These are phyloP conservation scores for Mycena citricolor DNA, from an alignment of 1,284 basidiomycete genomes.

Conservation along the genomic window DNA sequence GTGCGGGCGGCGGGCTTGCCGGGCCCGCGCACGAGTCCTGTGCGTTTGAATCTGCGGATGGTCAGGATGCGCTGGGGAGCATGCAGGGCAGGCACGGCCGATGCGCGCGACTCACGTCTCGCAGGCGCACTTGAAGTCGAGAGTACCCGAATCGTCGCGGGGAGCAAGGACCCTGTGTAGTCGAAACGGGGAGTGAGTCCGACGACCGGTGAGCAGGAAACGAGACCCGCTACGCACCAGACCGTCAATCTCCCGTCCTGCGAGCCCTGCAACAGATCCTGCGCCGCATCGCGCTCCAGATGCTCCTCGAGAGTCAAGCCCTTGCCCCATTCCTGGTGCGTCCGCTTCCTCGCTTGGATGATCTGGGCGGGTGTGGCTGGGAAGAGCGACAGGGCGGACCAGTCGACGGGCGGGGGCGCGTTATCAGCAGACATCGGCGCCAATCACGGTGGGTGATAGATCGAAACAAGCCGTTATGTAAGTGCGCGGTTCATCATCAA, in stretches of 20 bases:
- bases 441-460: too few relatives aligned
- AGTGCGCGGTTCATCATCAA: too few relatives aligned
- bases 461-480: too few relatives aligned
- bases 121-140: constrained; percentile 43
- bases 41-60: constrained; percentile 32
- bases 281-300: constrained; percentile 33
- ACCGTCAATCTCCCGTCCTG: constrained; percentile 37
- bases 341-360: constrained; percentile 35
- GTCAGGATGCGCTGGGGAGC: constrained; percentile 1
- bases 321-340: constrained; percentile 38
- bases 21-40: constrained; percentile 28
- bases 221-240: too few relatives aligned
- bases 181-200: background rate
- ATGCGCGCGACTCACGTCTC: constrained; percentile 43
- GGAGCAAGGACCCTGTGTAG: constrained; percentile 45
- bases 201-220: too few relatives aligned
- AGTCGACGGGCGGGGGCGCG: constrained; percentile 10
- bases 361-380: constrained; percentile 36
- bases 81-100: too few relatives aligned
- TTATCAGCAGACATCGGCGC: too few relatives aligned
- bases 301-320: constrained; percentile 42
- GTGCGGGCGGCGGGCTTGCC: constrained; percentile 21
- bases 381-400: constrained; percentile 33
- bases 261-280: constrained; percentile 34
- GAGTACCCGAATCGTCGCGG: constrained; percentile 36